Conservation (phyloP, 495 filamentous ascomycete genomes). For the Talaromyces borbonicus region DNA sequence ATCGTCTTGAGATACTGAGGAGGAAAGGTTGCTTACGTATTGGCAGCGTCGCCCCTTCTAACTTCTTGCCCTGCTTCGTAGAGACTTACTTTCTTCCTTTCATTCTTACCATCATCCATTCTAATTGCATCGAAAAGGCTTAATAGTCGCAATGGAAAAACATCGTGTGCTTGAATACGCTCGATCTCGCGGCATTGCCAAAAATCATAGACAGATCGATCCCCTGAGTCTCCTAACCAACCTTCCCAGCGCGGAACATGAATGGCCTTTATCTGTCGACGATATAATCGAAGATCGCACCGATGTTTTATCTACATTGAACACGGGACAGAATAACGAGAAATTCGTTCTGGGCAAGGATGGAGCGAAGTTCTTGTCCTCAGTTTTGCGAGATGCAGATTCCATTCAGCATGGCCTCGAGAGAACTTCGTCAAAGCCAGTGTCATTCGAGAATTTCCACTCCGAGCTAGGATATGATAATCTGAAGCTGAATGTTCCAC, state of each 20-base stretch:
- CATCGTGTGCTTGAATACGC: slow-evolving; percentile 29
- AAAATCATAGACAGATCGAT: slow-evolving; percentile 16
- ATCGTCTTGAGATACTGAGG: too few relatives aligned
- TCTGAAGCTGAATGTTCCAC: slow-evolving; percentile 42
- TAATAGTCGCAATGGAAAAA: neutral
- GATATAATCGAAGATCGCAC: neutral
- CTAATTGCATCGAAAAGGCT: too few relatives aligned
- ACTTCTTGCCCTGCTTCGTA: too few relatives aligned
- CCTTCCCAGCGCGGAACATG: neutral
- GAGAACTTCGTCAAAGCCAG: neutral
- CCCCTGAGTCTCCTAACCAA: slow-evolving; percentile 14
- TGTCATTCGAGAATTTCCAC: neutral
- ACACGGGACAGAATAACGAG: neutral
- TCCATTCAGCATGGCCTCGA: neutral
- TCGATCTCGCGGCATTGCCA: slow-evolving; percentile 27
- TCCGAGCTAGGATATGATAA: neutral
- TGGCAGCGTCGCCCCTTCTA: too few relatives aligned
- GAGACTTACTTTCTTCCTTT: too few relatives aligned
- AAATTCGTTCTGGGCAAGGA: slow-evolving; percentile 6
- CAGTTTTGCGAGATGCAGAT: slow-evolving; percentile 1
- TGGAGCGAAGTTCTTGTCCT: neutral
- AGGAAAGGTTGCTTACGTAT: too few relatives aligned
- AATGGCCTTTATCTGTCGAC: neutral
- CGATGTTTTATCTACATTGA: too few relatives aligned
- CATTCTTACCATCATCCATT: neutral